These are phyloP conservation scores for Waitea zeae DNA, from an alignment of 1,284 basidiomycete genomes.

Conservation along the genomic window DNA sequence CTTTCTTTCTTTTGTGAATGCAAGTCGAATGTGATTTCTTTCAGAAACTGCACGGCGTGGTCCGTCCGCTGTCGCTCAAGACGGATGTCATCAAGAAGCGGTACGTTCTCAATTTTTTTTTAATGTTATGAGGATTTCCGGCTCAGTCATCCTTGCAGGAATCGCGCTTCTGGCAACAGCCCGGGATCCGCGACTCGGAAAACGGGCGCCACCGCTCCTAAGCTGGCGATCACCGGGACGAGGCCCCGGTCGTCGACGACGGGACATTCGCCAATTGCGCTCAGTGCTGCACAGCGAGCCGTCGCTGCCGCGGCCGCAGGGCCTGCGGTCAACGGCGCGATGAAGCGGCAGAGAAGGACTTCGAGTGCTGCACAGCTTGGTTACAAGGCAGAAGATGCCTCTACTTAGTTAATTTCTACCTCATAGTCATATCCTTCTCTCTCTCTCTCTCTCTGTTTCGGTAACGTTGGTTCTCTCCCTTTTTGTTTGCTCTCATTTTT, in stretches of 20 bases:
- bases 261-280: conserved; percentile 29
- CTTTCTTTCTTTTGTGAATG: conserved; percentile 4
- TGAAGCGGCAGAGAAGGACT: conserved; percentile 69
- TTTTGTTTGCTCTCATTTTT: too few relatives aligned
- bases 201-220: conserved; percentile 36
- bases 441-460: too few relatives aligned
- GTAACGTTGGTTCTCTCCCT: too few relatives aligned
- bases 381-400: conserved; percentile 18
- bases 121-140: conserved; percentile 4
- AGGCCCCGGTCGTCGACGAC: conserved; percentile 49
- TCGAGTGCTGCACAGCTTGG: conserved; percentile 25
- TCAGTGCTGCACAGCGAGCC: conserved; percentile 20
- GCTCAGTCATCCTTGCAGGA: conserved; percentile 23
- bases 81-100: conserved; percentile 98
- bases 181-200: conserved; percentile 40
- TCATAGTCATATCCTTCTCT: too few relatives aligned
- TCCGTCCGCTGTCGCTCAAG: conserved; percentile 85
- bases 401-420: too few relatives aligned
- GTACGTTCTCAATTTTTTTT: conserved; percentile 22
- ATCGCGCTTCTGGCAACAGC: conserved; percentile 59
- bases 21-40: conserved; percentile 9
- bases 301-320: too few relatives aligned
- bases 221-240: conserved; percentile 52
- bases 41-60: conserved; percentile 90
- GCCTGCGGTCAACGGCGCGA: conserved; percentile 27